Base-by-base conservation (phyloP, 2,329 filamentous ascomycete genomes). In the Fusarium cicatricum region DNA sequence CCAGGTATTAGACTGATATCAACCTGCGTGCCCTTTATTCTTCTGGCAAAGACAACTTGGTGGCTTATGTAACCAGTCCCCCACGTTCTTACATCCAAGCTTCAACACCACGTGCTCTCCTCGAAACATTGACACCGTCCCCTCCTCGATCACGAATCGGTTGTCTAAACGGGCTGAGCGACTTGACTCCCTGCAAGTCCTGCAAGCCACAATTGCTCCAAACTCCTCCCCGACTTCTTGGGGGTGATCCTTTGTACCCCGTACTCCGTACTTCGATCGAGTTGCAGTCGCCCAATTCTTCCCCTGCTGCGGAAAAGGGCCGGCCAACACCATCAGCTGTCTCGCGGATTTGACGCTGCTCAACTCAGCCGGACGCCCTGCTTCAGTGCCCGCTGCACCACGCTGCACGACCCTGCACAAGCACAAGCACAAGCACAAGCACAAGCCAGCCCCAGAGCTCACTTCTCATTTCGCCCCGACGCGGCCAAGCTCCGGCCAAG, bases 101-200 rank as follows among this genome's bases (percentile, higher is more conserved):
- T 53, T 63, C 65, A 67, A 62, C 55, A 64, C 62, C 65, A 67
- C 65, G 65, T 67, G 62, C 62, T 51, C 53, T 51, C 40, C 28
- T 46, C 41, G 48, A 48, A 26, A 44, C 39, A 52, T 55, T 52
- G 46, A 45, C 51, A 45, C 52, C 45, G 36, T 21, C n/a, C 34
- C 31, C 28, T 40, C 26, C 11, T 36, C 26, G 23, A 46, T 19
- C 40, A 38, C 49, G 31, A n/a, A 39, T 46, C 37, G 4, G 21
- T 23, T 23, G 21, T 23, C 46, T 50, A 21, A 29, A 33, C 38
- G 44, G 26, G 44, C 28, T 43, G 31, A 42, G 42, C 28, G 40
- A 26, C 29, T 39, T 5, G 34, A 43, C 12, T 38, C 55, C 37
- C 39, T 46, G 52, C 36, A 61, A 42, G 36, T 17, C 5, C 42